phyloP scores from a whole-genome alignment of 2,329 filamentous ascomycete species.

The Penicillium hesseltinei region DNA sequence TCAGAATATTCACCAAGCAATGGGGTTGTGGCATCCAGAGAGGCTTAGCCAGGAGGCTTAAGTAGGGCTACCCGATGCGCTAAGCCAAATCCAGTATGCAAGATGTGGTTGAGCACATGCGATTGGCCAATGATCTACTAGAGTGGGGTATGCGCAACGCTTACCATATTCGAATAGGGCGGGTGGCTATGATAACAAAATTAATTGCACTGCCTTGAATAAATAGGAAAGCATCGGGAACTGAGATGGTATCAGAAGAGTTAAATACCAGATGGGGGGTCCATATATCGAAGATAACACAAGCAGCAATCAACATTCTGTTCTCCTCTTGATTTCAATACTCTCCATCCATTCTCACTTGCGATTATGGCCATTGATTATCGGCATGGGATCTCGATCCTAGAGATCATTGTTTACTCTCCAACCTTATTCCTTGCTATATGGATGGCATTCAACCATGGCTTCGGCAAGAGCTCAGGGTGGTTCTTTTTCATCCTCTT shows the following conservation, averaged over 20 bases:
- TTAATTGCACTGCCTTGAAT: conserved; percentile 1
- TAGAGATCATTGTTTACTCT: conserved; percentile 24
- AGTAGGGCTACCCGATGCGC: not conserved
- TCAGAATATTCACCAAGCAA: not conserved
- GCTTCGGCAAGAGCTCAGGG: conserved; percentile 31
- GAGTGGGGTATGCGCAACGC: not conserved
- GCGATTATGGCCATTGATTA: conserved; percentile 18
- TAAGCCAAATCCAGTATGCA: not conserved
- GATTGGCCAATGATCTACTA: not conserved
- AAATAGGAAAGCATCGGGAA: not conserved
- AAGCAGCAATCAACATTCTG: not conserved
- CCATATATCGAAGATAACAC: not conserved
- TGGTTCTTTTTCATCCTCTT: conserved; percentile 39
- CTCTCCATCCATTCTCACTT: not conserved
- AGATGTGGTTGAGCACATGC: not conserved
- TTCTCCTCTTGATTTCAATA: not conserved
- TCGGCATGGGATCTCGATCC: conserved; percentile 24
- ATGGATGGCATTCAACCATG: conserved; percentile 24
- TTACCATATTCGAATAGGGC: not conserved
- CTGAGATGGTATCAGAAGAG: not conserved
- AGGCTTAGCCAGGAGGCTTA: not conserved
- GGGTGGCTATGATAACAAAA: not conserved
- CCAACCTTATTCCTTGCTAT: conserved; percentile 21
- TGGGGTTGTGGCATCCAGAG: not conserved
- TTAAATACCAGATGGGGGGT: not conserved